Conservation (phyloP, 83 land plant species). For the Thuja plicata region DNA sequence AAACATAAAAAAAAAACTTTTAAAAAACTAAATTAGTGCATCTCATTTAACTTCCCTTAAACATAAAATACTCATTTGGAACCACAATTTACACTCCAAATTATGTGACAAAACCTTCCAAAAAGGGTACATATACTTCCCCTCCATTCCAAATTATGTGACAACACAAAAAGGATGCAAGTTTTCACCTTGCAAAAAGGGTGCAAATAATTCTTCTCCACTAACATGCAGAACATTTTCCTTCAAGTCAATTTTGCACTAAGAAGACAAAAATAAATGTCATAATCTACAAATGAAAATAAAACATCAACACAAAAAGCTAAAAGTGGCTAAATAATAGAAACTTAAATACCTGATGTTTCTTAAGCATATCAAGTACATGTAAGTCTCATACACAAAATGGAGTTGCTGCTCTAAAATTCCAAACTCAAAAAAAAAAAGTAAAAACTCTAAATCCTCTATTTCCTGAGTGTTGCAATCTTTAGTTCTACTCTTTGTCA, state of each 20-base stretch:
- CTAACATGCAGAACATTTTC: constrained; percentile 93
- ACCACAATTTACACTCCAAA: neutral
- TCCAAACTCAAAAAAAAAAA: too few species aligned
- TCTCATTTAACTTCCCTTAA: too few species aligned
- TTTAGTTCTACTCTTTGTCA: too few species aligned
- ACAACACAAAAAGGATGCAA: neutral
- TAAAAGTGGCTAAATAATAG: neutral
- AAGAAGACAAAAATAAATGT: neutral
- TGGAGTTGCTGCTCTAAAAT: too few species aligned
- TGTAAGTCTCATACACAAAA: too few species aligned
- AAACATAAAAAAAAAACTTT: too few species aligned
- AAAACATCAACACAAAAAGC: neutral
- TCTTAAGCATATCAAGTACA: too few species aligned
- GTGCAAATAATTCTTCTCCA: constrained; percentile 93
- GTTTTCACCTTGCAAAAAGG: constrained; percentile 84
- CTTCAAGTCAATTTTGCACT: constrained; percentile 92
- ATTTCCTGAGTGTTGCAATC: too few species aligned
- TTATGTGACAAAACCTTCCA: constrained; percentile 61
- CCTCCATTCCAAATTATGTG: constrained; percentile 79
- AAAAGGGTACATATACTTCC: constrained; percentile 91
- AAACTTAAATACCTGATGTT: too few species aligned
- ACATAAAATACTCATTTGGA: neutral
- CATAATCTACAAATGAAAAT: neutral
- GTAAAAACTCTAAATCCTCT: too few species aligned
- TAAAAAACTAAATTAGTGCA: too few species aligned